Conservation (phyloP, 2,329 filamentous ascomycete genomes). For the Cryphonectria japonica region DNA sequence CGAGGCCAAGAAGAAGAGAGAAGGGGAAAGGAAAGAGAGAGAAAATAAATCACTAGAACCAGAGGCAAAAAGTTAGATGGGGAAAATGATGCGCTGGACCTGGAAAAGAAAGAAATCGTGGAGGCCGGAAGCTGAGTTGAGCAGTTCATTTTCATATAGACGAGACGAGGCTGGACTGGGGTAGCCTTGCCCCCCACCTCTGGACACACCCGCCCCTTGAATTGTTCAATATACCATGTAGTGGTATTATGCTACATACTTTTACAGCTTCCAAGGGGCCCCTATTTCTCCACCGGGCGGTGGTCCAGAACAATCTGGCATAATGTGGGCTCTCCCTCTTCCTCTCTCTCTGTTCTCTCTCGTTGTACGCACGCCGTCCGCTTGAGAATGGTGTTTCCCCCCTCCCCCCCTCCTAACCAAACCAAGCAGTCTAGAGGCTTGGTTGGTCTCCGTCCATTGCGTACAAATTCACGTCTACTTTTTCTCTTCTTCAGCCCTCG, state of each 20-base stretch:
- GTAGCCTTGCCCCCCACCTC: not conserved
- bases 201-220: not conserved
- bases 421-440: not conserved
- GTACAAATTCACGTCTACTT: too few species aligned
- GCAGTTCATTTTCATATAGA: not conserved
- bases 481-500: too few species aligned
- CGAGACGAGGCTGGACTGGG: conserved; percentile 8
- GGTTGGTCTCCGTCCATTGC: too few species aligned
- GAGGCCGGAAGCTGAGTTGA: not conserved
- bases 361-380: too few species aligned
- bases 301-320: not conserved
- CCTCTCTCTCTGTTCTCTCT: not conserved
- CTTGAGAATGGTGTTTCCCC: too few species aligned
- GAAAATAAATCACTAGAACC: too few species aligned
- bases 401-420: not conserved
- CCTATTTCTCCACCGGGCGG: not conserved
- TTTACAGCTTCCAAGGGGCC: not conserved
- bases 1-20: not conserved
- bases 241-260: not conserved
- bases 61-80: not conserved
- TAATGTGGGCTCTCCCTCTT: not conserved
- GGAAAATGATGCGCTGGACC: too few species aligned
- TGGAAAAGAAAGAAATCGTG: not conserved
- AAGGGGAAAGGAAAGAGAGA: not conserved
- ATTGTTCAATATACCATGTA: not conserved